Evolutionary conservation across 179 eudicot species (phyloP).

Genomic region (Corrigiola litoralis): DNA sequence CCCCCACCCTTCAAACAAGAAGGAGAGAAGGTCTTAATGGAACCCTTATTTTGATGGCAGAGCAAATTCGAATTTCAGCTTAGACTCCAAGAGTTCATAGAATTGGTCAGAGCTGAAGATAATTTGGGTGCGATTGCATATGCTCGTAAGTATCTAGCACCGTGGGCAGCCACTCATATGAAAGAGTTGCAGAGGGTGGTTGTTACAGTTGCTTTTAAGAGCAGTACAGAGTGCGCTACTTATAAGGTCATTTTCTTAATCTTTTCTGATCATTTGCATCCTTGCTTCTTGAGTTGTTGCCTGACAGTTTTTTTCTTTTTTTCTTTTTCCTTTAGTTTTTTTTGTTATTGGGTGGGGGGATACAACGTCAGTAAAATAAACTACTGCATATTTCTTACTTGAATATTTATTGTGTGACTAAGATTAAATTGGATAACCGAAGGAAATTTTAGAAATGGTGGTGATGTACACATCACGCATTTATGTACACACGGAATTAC

Average conservation of each 20-base stretch:
- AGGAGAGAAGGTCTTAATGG: not conserved
- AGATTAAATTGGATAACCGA: too few relatives aligned
- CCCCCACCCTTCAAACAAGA: not conserved
- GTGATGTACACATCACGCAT: not conserved
- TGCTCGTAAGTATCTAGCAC: conserved; percentile 86
- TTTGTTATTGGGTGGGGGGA: too few relatives aligned
- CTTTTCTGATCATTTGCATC: not conserved
- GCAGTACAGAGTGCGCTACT: conserved; percentile 74
- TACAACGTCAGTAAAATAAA: too few relatives aligned
- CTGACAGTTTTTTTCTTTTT: too few relatives aligned
- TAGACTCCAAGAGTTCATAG: conserved; percentile 96
- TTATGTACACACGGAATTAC: too few relatives aligned
- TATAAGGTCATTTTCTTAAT: conserved; percentile 66
- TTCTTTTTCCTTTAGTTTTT: not conserved
- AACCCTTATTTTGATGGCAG: conserved; percentile 33
- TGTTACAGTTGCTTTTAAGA: conserved; percentile 87
- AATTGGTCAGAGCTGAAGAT: conserved; percentile 80
- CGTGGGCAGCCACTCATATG: conserved; percentile 87
- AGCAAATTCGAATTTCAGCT: conserved; percentile 95
- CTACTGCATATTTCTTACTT: too few relatives aligned
- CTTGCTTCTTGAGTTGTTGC: too few relatives aligned
- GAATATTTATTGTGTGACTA: too few relatives aligned
- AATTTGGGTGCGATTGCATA: conserved; percentile 69
- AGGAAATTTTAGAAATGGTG: not conserved
- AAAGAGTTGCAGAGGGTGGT: conserved; percentile 91